These are phyloP conservation scores for Amanita rubescens DNA, from an alignment of 768 basidiomycete species.

Conservation along the genomic window DNA sequence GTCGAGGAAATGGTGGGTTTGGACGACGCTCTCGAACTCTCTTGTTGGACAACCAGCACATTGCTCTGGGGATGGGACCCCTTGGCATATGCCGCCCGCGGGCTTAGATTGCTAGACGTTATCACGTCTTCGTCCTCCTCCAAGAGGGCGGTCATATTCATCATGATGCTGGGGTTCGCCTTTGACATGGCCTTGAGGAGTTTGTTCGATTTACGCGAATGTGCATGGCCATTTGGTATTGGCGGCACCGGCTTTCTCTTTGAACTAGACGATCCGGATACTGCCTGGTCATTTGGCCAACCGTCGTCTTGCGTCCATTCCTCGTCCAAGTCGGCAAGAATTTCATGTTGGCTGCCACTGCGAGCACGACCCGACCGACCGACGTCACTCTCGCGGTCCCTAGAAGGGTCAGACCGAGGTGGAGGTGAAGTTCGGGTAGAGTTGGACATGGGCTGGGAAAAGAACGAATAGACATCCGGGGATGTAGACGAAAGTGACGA, in stretches of 20 bases:
- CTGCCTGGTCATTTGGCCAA: conserved; percentile 26
- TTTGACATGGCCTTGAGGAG: conserved; percentile 25
- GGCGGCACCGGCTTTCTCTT: conserved; percentile 3
- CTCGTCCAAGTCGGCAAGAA: conserved; percentile 32
- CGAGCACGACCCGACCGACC: background rate
- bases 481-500: conserved; percentile 34
- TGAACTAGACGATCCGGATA: background rate
- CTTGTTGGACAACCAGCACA: background rate
- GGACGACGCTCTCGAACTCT: background rate
- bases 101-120: background rate
- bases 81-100: background rate
- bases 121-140: conserved; percentile 40
- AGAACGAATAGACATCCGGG: conserved; percentile 32
- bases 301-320: conserved; percentile 66
- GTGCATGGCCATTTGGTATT: conserved; percentile 8
- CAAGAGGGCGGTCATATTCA: conserved; percentile 45
- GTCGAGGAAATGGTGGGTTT: background rate
- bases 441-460: conserved; percentile 29
- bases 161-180: conserved; percentile 35
- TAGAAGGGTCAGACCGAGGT: conserved; percentile 23
- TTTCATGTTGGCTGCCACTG: conserved; percentile 8
- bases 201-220: conserved; percentile 3
- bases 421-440: conserved; percentile 32
- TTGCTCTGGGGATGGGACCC: conserved; percentile 4
- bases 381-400: conserved; percentile 2